Conservation (phyloP, 2,329 filamentous ascomycete genomes). For the Sarocladiaceae sp. region DNA sequence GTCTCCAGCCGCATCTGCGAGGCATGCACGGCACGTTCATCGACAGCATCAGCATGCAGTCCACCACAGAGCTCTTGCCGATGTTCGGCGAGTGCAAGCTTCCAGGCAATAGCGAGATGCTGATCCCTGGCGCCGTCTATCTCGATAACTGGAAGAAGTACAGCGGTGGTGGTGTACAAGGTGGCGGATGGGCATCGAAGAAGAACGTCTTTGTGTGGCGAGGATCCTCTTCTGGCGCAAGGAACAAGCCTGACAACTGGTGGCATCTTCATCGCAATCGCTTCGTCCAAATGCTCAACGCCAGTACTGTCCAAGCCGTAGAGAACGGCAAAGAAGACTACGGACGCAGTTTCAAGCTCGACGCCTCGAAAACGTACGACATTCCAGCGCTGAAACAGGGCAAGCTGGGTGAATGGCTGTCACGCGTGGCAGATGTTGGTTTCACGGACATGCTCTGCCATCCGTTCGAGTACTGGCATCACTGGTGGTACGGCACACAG, state of each 20-base stretch:
- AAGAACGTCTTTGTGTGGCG: conserved; percentile 56
- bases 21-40: conserved; percentile 54
- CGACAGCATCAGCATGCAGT: conserved; percentile 47
- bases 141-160: conserved; percentile 55
- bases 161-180: conserved; percentile 50
- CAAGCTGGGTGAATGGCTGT: conserved; percentile 37
- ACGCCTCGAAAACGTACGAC: conserved; percentile 37
- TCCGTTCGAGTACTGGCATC: conserved; percentile 17
- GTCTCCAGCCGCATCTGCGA: conserved; percentile 51
- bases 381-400: conserved; percentile 28
- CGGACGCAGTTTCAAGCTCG: conserved; percentile 46
- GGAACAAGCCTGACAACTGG: conserved; percentile 53
- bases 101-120: conserved; percentile 59
- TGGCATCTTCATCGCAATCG: conserved; percentile 67
- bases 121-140: conserved; percentile 64
- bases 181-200: conserved; percentile 56
- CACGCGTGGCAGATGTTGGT: conserved; percentile 35
- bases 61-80: conserved; percentile 52
- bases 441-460: conserved; percentile 38
- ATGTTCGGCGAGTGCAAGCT: conserved; percentile 61
- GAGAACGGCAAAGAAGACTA: conserved; percentile 34
- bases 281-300: conserved; percentile 65
- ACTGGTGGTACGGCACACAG: conserved; percentile 9
- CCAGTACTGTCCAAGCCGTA: conserved; percentile 48
- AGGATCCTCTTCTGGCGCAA: conserved; percentile 59